phyloP scores from a whole-genome alignment of 2,329 filamentous ascomycete species.

The Fusarium graminum region DNA sequence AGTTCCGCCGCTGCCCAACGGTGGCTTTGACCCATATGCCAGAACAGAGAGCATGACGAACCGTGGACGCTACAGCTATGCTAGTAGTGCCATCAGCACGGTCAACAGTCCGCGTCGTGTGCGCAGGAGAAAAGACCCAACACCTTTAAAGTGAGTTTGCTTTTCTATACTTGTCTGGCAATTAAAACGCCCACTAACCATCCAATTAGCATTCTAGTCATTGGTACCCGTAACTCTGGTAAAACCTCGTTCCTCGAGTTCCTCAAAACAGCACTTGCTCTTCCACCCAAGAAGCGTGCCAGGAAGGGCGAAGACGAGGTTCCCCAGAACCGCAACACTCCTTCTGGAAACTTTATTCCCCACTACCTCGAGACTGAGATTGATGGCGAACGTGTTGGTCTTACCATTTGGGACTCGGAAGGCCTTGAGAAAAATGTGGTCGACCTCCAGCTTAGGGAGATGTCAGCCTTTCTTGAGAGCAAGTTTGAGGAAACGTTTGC shows the following conservation, averaged over 20 bases:
- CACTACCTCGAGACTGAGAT: constrained; percentile 96
- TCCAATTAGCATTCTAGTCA: constrained; percentile 81
- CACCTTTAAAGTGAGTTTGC: constrained; percentile 91
- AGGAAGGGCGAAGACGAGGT: constrained; percentile 71
- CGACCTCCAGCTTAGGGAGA: constrained; percentile 91
- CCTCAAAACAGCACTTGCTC: constrained; percentile 84
- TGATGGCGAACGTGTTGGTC: constrained; percentile 87
- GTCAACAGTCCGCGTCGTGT: constrained; percentile 94
- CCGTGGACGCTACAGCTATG: constrained; percentile 95
- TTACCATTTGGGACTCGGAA: constrained; percentile 97
- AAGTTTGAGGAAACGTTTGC: constrained; percentile 98
- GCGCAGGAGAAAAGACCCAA: constrained; percentile 95
- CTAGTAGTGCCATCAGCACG: constrained; percentile 89
- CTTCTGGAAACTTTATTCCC: constrained; percentile 81
- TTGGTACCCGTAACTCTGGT: constrained; percentile 87
- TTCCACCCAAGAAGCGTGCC: constrained; percentile 82
- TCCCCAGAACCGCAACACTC: constrained; percentile 63
- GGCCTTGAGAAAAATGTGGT: constrained; percentile 95
- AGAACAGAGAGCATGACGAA: constrained; percentile 96
- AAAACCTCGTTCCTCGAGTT: constrained; percentile 99
- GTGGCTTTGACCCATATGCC: constrained; percentile 80
- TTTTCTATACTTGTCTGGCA: background rate
- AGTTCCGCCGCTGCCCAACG: constrained; percentile 71
- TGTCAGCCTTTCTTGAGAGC: constrained; percentile 92
- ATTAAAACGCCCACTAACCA: constrained; percentile 7